phyloP scores from a whole-genome alignment of 805 yeast species.

The Zygosaccharomyces rouxii region DNA sequence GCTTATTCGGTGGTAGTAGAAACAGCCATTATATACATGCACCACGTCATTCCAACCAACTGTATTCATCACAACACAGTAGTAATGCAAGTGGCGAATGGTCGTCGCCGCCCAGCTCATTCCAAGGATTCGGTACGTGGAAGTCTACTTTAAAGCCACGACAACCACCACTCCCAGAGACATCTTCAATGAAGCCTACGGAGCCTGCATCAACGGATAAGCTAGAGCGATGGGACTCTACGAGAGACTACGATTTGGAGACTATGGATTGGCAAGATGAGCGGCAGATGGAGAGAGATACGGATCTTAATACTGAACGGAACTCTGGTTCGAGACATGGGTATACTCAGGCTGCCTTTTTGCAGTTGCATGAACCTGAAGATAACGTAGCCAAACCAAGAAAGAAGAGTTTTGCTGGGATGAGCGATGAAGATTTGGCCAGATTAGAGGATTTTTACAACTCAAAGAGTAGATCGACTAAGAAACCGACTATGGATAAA shows the following conservation, averaged over 20 bases:
- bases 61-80: slow-evolving; percentile 9
- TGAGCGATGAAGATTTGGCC: slow-evolving; percentile 33
- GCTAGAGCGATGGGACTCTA: background rate
- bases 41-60: slow-evolving; percentile 33
- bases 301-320: slow-evolving; percentile 29
- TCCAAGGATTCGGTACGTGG: slow-evolving; percentile 1
- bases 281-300: slow-evolving; percentile 18
- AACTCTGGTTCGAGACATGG: slow-evolving; percentile 33
- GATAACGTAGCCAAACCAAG: slow-evolving; percentile 22
- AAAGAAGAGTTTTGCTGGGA: slow-evolving; percentile 32
- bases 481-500: slow-evolving; percentile 21
- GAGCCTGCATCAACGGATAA: slow-evolving; percentile 16
- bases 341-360: slow-evolving; percentile 32
- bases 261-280: slow-evolving; percentile 20
- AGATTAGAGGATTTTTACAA: slow-evolving; percentile 28
- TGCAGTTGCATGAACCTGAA: slow-evolving; percentile 34
- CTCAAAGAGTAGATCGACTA: slow-evolving; percentile 26
- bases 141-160: slow-evolving; percentile 3
- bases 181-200: slow-evolving; percentile 16
- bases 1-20: slow-evolving; percentile 16
- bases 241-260: slow-evolving; percentile 25
- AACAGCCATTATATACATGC: slow-evolving; percentile 28
- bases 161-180: slow-evolving; percentile 30
- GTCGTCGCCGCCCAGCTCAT: background rate
- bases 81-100: background rate